Conservation (phyloP, 2,329 filamentous ascomycete species). For the Scedosporium aurantiacum region DNA sequence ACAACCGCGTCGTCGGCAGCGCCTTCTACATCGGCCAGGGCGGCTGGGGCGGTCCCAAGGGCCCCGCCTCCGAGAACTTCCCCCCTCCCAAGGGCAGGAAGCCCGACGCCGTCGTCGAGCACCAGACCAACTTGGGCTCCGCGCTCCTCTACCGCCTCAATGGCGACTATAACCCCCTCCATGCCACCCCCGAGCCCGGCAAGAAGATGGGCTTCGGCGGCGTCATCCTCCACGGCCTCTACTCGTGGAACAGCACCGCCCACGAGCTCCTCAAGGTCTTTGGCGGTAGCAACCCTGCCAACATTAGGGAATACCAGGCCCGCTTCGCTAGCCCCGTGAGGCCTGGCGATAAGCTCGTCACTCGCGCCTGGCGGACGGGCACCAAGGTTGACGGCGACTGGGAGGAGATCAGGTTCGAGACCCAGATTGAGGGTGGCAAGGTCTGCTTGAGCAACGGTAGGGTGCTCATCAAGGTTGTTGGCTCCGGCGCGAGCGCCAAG, state of each 20-base stretch:
- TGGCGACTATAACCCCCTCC: constrained; percentile 89
- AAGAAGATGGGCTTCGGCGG: constrained; percentile 86
- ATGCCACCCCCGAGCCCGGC: constrained; percentile 76
- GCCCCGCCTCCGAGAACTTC: constrained; percentile 67
- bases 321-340: constrained; percentile 77
- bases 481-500: constrained; percentile 44
- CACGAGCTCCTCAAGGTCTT: constrained; percentile 64
- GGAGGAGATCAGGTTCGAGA: constrained; percentile 76
- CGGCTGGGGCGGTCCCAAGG: constrained; percentile 82
- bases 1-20: constrained; percentile 50
- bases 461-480: constrained; percentile 60
- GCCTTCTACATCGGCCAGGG: constrained; percentile 73
- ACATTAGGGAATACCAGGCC: constrained; percentile 80
- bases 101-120: constrained; percentile 59
- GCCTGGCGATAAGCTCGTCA: constrained; percentile 72
- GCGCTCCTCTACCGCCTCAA: constrained; percentile 75
- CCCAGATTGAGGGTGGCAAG: constrained; percentile 69
- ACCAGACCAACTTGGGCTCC: constrained; percentile 62
- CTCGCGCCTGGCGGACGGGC: constrained; percentile 71
- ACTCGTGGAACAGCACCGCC: constrained; percentile 70
- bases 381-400: constrained; percentile 48
- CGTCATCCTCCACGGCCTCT: constrained; percentile 80
- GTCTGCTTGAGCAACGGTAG: constrained; percentile 79
- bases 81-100: constrained; percentile 62
- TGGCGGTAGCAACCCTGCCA: constrained; percentile 66